These are phyloP conservation scores for Phaeosphaeria sp. DNA, from an alignment of 2,329 filamentous ascomycete genomes.

Conservation along the genomic window DNA sequence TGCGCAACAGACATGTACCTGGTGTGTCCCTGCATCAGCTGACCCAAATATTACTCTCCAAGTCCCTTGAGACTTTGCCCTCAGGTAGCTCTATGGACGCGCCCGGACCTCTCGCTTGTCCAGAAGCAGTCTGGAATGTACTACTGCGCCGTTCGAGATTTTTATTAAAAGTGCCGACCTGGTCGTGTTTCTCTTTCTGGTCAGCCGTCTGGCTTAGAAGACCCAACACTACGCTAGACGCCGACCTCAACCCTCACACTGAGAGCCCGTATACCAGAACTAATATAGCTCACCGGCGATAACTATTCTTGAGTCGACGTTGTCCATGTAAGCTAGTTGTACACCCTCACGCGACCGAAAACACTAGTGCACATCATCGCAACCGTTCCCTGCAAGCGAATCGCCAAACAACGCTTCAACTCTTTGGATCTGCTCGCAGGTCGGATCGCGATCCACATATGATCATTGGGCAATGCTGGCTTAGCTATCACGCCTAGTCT, in stretches of 20 bases:
- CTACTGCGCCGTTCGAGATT: background rate
- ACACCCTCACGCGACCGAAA: constrained; percentile 1
- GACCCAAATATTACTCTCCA: background rate
- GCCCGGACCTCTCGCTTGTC: background rate
- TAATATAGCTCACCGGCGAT: background rate
- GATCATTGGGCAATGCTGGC: constrained; percentile 2
- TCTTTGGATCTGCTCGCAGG: background rate
- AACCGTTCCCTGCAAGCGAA: constrained; percentile 1
- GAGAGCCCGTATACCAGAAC: background rate
- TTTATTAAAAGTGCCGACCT: background rate
- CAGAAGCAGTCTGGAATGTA: background rate
- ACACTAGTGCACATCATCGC: constrained; percentile 7
- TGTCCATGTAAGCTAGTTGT: constrained; percentile 3
- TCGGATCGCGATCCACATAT: background rate
- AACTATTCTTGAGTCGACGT: background rate
- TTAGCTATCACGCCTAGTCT: constrained; percentile 6
- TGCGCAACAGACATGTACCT: background rate
- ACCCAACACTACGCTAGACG: background rate
- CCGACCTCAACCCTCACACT: background rate
- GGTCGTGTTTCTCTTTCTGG: background rate
- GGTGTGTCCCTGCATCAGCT: background rate
- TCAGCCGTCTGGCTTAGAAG: background rate
- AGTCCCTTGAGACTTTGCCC: background rate
- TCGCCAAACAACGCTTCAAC: background rate
- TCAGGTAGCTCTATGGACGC: background rate